Conservation (phyloP, 768 basidiomycete species). For the Mycena rosella region DNA sequence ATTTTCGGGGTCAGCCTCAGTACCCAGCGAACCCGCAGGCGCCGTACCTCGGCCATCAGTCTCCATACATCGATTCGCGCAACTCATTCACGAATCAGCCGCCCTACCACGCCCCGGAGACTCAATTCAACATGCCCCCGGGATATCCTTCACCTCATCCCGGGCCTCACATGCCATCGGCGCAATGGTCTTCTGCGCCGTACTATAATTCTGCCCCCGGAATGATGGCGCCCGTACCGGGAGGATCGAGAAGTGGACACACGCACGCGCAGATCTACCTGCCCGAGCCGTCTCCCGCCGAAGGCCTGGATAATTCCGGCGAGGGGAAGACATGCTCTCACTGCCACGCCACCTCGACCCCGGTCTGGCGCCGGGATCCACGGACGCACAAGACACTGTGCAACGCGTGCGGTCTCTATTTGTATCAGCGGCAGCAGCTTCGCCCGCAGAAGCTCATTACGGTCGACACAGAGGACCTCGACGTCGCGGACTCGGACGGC, state of each 20-base stretch:
- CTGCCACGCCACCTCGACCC: conserved; percentile 1
- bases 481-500: neutral
- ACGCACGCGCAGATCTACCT: neutral
- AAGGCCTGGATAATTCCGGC: neutral
- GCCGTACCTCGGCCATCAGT: neutral
- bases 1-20: neutral
- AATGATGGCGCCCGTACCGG: neutral
- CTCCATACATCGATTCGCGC: neutral
- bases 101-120: neutral
- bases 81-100: neutral
- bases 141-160: neutral
- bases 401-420: conserved; percentile 18
- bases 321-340: conserved; percentile 2
- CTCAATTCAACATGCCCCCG: no score
- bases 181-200: neutral
- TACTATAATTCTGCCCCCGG: neutral
- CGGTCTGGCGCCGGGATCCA: conserved; percentile 19
- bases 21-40: neutral
- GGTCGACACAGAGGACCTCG: neutral
- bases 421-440: neutral
- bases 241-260: neutral
- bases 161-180: neutral
- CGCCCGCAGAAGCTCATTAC: conserved; percentile 18
- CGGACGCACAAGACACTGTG: neutral
- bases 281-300: neutral